These are phyloP conservation scores for Heracleum sosnowskyi DNA, from an alignment of 129 eudicot species.

Conservation along the genomic window DNA sequence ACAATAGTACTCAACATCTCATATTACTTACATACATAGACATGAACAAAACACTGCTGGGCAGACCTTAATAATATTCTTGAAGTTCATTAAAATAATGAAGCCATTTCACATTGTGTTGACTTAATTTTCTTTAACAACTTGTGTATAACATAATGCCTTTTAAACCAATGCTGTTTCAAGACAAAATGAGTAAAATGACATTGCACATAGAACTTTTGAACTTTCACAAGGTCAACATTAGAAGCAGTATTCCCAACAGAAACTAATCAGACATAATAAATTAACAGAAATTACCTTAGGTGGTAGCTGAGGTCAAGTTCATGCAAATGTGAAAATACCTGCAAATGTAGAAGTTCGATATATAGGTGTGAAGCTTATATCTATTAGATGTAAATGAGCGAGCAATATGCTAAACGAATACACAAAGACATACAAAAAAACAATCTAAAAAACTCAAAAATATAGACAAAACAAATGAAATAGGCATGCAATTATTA, in stretches of 20 bases:
- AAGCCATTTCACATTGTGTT: not conserved
- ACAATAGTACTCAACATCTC: not conserved
- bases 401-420: not conserved
- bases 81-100: not conserved
- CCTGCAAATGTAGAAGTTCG: slow-evolving; percentile 42
- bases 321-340: slow-evolving; percentile 86
- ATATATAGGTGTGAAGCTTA: slow-evolving; percentile 6
- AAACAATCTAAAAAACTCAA: not conserved
- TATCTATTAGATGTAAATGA: not conserved
- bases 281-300: slow-evolving; percentile 35
- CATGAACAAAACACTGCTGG: not conserved
- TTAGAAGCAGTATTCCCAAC: not conserved
- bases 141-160: not conserved
- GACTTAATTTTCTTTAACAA: not conserved
- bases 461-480: not conserved
- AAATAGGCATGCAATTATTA: not conserved
- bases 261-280: not conserved
- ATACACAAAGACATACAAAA: not conserved
- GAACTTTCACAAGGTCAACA: not conserved
- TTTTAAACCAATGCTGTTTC: not conserved
- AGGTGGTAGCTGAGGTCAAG: slow-evolving; percentile 87
- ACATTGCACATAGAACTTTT: not conserved
- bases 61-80: not conserved
- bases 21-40: not conserved
- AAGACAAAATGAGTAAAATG: not conserved